Conservation (phyloP, 768 basidiomycete species). For the Boletellus ananas region DNA sequence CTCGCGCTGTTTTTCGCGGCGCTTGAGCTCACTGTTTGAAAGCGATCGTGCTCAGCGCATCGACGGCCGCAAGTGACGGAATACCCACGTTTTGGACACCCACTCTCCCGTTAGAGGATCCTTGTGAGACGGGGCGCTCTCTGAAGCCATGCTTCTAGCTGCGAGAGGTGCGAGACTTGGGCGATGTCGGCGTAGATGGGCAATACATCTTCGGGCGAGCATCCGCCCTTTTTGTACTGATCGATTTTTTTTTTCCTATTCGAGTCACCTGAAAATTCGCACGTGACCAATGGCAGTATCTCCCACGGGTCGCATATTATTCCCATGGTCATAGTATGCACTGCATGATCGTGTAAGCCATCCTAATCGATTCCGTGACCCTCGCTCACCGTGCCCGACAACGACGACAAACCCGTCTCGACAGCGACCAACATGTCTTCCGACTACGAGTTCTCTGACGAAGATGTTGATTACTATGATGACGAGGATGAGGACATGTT, state of each 20-base stretch:
- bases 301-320: slow-evolving; percentile 2
- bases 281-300: not conserved
- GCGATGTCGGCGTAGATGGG: slow-evolving; percentile 8
- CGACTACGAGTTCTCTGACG: slow-evolving; percentile 70
- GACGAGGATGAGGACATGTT: slow-evolving; percentile 69
- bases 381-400: slow-evolving; percentile 18
- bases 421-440: slow-evolving; percentile 45
- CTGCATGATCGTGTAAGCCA: slow-evolving; percentile 25
- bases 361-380: slow-evolving; percentile 28
- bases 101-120: slow-evolving; percentile 92
- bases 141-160: slow-evolving; percentile 37
- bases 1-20: slow-evolving; percentile 80
- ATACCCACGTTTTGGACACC: slow-evolving; percentile 89
- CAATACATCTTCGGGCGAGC: slow-evolving; percentile 24
- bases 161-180: slow-evolving; percentile 1
- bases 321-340: slow-evolving; percentile 16
- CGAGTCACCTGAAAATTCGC: slow-evolving; percentile 19
- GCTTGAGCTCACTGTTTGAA: slow-evolving; percentile 80
- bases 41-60: slow-evolving; percentile 26
- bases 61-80: slow-evolving; percentile 10
- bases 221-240: slow-evolving; percentile 21
- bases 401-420: slow-evolving; percentile 9
- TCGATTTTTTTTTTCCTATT: slow-evolving; percentile 27
- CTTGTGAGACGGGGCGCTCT: slow-evolving; percentile 43
- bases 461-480: slow-evolving; percentile 61